A percentile compares a stretch with the other conserved stretches of the same genome.
phyloP scores from a whole-genome alignment of 768 basidiomycete genomes.

The Boletellus sp. region DNA sequence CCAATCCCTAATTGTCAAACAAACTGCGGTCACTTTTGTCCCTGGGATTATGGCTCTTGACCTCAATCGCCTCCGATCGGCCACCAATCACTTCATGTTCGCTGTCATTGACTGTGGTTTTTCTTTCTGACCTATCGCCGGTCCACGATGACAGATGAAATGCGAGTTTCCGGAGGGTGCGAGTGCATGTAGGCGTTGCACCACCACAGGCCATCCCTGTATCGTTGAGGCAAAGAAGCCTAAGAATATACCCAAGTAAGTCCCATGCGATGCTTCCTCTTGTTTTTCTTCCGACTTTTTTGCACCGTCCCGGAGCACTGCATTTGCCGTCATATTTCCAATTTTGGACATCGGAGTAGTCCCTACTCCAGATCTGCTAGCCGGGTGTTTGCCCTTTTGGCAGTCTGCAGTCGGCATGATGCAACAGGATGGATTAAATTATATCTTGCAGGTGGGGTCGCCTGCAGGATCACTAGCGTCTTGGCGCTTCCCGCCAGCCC shows the following conservation, averaged over 20 bases:
- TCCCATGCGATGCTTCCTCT: constrained; percentile 24
- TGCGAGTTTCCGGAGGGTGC: constrained; percentile 74
- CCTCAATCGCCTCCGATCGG: not conserved
- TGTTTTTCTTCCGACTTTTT: constrained; percentile 3
- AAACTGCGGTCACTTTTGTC: constrained; percentile 3
- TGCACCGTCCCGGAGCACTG: constrained; percentile 16
- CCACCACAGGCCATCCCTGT: constrained; percentile 66
- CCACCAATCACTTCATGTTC: not conserved
- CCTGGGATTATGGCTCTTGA: constrained; percentile 10
- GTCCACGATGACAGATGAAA: constrained; percentile 60
- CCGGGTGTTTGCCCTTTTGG: constrained; percentile 10
- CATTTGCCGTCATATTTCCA: constrained; percentile 22
- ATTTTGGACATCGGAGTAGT: constrained; percentile 24
- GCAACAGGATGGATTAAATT: constrained; percentile 4
- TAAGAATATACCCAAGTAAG: constrained; percentile 78
- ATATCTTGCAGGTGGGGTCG: constrained; percentile 12
- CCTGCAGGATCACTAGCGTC: constrained; percentile 3
- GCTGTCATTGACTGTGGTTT: constrained; percentile 10
- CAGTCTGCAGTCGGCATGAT: constrained; percentile 11
- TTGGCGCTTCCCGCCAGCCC: not conserved
- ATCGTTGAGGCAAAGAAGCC: constrained; percentile 83
- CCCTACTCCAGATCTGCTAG: constrained; percentile 17
- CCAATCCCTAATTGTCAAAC: constrained; percentile 12
- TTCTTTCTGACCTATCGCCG: constrained; percentile 11
- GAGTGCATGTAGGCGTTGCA: constrained; percentile 77